Evolutionary conservation across 1,139 yeast species (phyloP).

Genomic region (Hansenula sp.): DNA sequence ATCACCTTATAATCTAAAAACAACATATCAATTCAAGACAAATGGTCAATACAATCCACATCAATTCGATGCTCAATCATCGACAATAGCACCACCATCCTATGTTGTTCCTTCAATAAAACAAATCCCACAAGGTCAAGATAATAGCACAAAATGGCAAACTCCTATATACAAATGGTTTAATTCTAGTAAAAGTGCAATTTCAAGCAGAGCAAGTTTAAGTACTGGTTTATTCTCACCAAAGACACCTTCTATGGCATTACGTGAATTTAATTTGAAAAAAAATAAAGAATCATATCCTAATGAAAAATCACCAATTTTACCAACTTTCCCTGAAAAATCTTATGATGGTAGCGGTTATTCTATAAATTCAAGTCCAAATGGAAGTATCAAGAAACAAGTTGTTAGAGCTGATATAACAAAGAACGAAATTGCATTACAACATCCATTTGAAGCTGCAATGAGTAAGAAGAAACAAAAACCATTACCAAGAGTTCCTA

Average conservation of each 20-base stretch:
- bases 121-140: constrained; percentile 10
- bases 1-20: constrained; percentile 11
- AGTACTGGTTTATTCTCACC: constrained; percentile 19
- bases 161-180: constrained; percentile 24
- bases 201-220: constrained; percentile 14
- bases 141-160: constrained; percentile 15
- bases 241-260: constrained; percentile 8
- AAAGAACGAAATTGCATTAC: constrained; percentile 7
- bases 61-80: background rate
- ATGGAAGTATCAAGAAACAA: constrained; percentile 9
- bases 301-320: constrained; percentile 17
- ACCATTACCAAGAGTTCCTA: constrained; percentile 2
- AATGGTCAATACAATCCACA: background rate
- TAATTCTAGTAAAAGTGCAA: constrained; percentile 11
- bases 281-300: constrained; percentile 1
- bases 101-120: constrained; percentile 2
- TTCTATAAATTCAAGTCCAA: constrained; percentile 2
- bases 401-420: constrained; percentile 10
- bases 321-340: constrained; percentile 20
- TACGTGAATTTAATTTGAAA: constrained; percentile 20
- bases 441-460: constrained; percentile 8
- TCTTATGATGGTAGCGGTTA: constrained; percentile 11
- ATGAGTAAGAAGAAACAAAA: constrained; percentile 2
- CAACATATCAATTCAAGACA: constrained; percentile 14
- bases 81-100: background rate